Percentiles rank a stretch among this genome's conserved stretches.
These are phyloP conservation scores for Aphanocladium album DNA, from an alignment of 2,329 filamentous ascomycete species.

Conservation along the genomic window DNA sequence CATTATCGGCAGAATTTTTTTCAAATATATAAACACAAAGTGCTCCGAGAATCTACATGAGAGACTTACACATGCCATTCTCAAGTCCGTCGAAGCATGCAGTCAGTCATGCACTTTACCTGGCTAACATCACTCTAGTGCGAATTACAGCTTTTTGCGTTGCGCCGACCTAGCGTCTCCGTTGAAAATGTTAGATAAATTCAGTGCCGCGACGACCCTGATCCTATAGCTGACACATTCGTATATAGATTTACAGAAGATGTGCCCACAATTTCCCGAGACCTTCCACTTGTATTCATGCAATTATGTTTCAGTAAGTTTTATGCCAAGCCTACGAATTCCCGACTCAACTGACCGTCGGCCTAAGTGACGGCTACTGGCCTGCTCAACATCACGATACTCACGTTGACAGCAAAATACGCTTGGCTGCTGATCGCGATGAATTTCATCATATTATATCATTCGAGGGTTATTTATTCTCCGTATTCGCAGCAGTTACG, in stretches of 20 bases:
- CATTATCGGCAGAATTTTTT: not conserved
- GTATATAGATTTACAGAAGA: not conserved
- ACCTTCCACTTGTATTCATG: not conserved
- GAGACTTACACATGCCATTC: not conserved
- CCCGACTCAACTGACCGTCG: too few species aligned
- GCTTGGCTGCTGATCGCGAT: conserved; percentile 40
- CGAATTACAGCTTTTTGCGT: not conserved
- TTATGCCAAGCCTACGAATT: not conserved
- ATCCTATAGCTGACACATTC: too few species aligned
- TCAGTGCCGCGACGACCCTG: not conserved
- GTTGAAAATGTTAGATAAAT: not conserved
- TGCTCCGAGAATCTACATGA: not conserved
- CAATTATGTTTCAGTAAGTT: not conserved
- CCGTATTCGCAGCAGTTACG: conserved; percentile 50
- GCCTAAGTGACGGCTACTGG: not conserved
- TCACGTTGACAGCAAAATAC: conserved; percentile 35
- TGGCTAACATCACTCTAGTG: not conserved
- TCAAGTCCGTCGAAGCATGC: not conserved
- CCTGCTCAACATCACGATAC: conserved; percentile 19
- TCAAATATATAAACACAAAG: not conserved
- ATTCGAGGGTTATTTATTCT: conserved; percentile 25
- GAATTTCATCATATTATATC: conserved; percentile 10
- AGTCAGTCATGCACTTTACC: not conserved
- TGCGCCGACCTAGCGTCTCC: not conserved
- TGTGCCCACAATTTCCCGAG: not conserved